Evolutionary conservation across 306 rosid genomes (phyloP), one percentile per base, ranked within the genome.

Genomic region (Albizia julibrissin): DNA sequence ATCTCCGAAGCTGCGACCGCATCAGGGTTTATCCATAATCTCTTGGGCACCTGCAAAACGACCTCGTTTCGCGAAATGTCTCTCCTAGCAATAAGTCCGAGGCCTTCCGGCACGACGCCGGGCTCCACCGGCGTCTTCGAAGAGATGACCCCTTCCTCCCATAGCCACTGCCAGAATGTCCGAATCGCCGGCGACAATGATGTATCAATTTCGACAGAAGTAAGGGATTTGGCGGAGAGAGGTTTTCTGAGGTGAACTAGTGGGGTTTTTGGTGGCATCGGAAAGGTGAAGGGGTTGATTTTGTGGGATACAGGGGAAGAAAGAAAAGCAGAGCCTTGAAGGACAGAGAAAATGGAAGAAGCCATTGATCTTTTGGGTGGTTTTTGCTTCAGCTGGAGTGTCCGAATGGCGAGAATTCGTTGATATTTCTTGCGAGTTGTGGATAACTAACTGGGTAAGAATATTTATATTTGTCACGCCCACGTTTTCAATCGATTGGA

Each of bases 11-110:
- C 90, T 6, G 93, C 90, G 21, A 95, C 98, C 5, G 97, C 91
- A 79, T 93, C 99, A 3, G 98, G 99, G 85, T 93, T 93, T 31
- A 95, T 93, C 99, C 99, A 95, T 0, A 95, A 78, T 81, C 97
- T 89, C 88, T 91, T 93, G 1, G 99, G 99, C 0, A 95, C 94
- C 92, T 95, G 94, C 87, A 95, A 80, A 77, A 95, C 94, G 52
- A 93, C 98, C 78, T 93, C 93, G 85, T 93, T 93, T 77, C 91
- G 81, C 7, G 90, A 75, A 14, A 95, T 87, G 80, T 95, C 91
- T 59, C 79, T 87, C 79, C 76, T 84, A 4, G 99, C 94, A 33
- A 91, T 84, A 6, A 95, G 82, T 7, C 98, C 99, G 19, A 95
- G 70, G 52, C 98, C 99, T 86, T 95, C 96, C 61, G 88, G 86